Base-by-base conservation (phyloP, 2,329 filamentous ascomycete species). In the Ceratocystis eucalypticola region DNA sequence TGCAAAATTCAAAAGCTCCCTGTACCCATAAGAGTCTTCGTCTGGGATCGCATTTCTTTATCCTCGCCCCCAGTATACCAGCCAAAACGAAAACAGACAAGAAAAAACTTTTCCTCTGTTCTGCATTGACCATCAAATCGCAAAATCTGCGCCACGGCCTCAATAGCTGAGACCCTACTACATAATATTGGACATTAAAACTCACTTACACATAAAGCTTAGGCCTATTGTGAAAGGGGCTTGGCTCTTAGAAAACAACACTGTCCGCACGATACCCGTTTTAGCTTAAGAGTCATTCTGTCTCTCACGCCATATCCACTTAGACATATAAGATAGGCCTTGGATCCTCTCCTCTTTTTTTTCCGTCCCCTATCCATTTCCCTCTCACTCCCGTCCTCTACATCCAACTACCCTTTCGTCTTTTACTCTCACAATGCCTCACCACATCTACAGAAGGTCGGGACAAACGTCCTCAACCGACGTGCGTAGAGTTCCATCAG, bases 381-480 rank as follows among this genome's bases (percentile, higher is more conserved):
- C 59, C 48, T 62, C 25, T 55, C 55, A 8, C 45, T 41, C 28
- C 59, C 45, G 44, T 41, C 46, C 22, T 48, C n/a, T 41, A 59
- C 15, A 30, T 5, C 15, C 55, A 7, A 41, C 37, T 41, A n/a
- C 33, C 62, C 62, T 62, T 55, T 50, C 65, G 62, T 59, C 61
- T 45, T 59, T 62, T 67, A 64, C 66, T 66, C 69, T 45, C 65
- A 50, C 65, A 68, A 84, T 84, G 82, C 80, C 83, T 74, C 82
- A 84, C 68, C 79, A 82, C 71, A 79, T 82, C 59, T 81, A 82
- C 68, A 80, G 82, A 74, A 76, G 74, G 71, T 77, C 78, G 68
- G 76, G 77, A 68, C 81, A 81, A 74, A 77, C 79, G 55, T 82
- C 82, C 65, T 77, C 77, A 74, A 82, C 81, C 53, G 82, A 84